Conservation (phyloP, 306 rosid genomes). For the Trifolium fragiferum region DNA sequence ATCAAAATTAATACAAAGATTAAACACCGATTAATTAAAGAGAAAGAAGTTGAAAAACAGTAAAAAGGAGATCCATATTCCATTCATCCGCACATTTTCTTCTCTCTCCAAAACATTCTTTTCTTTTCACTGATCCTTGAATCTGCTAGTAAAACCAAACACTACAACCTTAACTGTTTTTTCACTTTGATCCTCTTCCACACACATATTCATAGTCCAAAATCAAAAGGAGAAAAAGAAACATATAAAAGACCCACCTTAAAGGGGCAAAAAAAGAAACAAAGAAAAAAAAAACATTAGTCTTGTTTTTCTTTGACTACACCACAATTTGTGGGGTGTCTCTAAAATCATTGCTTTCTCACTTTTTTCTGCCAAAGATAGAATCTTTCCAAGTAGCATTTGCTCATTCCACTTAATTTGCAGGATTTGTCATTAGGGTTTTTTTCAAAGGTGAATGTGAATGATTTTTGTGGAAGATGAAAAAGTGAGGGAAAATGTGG, state of each 20-base stretch:
- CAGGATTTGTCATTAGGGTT: constrained; percentile 65
- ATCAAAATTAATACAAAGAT: constrained; percentile 5
- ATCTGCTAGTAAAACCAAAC: constrained; percentile 41
- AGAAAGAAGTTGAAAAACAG: neutral
- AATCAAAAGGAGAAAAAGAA: neutral
- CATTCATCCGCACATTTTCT: constrained; percentile 12
- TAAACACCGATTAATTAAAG: neutral
- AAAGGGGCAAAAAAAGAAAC: neutral
- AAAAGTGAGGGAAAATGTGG: constrained; percentile 55
- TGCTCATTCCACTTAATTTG: constrained; percentile 42
- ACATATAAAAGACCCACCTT: constrained; percentile 33
- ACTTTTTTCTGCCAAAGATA: constrained; percentile 85
- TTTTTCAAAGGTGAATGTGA: constrained; percentile 17
- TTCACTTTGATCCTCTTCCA: constrained; percentile 51
- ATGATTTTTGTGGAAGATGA: constrained; percentile 36
- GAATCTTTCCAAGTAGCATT: constrained; percentile 56
- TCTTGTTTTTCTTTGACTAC: constrained; percentile 54
- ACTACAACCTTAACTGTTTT: constrained; percentile 30
- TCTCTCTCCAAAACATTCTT: constrained; percentile 49
- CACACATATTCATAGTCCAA: constrained; percentile 18
- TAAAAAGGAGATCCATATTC: constrained; percentile 33
- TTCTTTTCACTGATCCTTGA: constrained; percentile 51
- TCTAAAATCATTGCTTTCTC: constrained; percentile 71
- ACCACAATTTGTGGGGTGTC: constrained; percentile 77
- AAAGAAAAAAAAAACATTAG: constrained; percentile 24